These are phyloP conservation scores for Microthyrium microscopicum DNA, from an alignment of 2,329 filamentous ascomycete genomes.

Conservation along the genomic window DNA sequence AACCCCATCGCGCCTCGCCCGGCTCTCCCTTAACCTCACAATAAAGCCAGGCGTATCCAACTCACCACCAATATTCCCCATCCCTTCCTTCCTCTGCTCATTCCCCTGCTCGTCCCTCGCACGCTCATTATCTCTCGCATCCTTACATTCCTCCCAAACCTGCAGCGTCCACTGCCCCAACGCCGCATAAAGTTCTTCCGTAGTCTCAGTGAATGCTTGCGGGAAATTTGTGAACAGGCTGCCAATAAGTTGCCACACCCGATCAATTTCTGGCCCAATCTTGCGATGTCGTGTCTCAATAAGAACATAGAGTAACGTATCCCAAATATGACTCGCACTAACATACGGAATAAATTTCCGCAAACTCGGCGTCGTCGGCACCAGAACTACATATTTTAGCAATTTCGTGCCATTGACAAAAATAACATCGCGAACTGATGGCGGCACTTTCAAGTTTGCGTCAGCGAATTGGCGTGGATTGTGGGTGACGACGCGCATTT, in stretches of 20 bases:
- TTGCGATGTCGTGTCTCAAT: slow-evolving; percentile 20
- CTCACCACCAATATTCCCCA: too few relatives aligned
- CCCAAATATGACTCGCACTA: slow-evolving; percentile 21
- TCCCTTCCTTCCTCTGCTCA: too few relatives aligned
- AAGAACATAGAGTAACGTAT: slow-evolving; percentile 20
- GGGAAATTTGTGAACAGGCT: slow-evolving; percentile 19
- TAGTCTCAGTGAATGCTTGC: too few relatives aligned
- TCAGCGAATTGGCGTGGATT: slow-evolving; percentile 19
- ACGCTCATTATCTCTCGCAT: too few relatives aligned
- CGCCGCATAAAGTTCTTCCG: too few relatives aligned
- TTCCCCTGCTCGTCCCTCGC: too few relatives aligned
- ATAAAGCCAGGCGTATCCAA: too few relatives aligned
- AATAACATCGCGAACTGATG: slow-evolving; percentile 15
- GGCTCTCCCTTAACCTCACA: too few relatives aligned
- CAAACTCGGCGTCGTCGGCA: slow-evolving; percentile 18
- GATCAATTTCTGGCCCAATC: slow-evolving; percentile 14
- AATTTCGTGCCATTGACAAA: slow-evolving; percentile 16
- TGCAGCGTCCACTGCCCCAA: too few relatives aligned
- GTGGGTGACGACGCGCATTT: slow-evolving; percentile 12
- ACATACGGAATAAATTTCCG: slow-evolving; percentile 16
- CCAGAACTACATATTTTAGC: slow-evolving; percentile 18
- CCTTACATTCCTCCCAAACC: too few relatives aligned
- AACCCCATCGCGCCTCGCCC: too few relatives aligned
- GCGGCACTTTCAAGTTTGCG: slow-evolving; percentile 13
- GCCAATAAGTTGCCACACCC: slow-evolving; percentile 20